A percentile compares a stretch with the other conserved stretches of the same genome.
Conservation (phyloP, 768 basidiomycete genomes). For the Xanthoconium purpureum region DNA sequence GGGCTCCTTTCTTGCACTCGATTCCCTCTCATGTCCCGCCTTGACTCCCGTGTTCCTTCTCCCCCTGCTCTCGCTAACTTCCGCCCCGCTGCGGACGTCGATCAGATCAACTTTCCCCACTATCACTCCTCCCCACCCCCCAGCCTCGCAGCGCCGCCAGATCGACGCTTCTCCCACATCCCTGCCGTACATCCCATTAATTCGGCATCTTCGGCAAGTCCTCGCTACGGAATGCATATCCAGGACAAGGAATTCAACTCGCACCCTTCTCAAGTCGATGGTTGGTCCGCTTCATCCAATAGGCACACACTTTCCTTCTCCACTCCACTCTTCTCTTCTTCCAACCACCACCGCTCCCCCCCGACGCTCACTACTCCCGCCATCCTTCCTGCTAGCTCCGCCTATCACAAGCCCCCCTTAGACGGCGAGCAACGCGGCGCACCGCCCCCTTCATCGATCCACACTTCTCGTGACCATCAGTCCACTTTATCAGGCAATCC, state of each 20-base stretch:
- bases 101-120: conserved; percentile 17
- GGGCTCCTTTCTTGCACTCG: conserved; percentile 10
- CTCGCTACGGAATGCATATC: conserved; percentile 35
- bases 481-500: conserved; percentile 12
- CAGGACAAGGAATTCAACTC: conserved; percentile 38
- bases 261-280: conserved; percentile 23
- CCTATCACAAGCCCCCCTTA: conserved; percentile 15
- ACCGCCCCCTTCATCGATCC: conserved; percentile 15
- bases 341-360: conserved; percentile 46
- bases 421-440: conserved; percentile 24
- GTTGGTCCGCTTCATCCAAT: conserved; percentile 34
- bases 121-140: conserved; percentile 15
- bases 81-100: conserved; percentile 32
- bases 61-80: conserved; percentile 28
- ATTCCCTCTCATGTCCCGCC: conserved; percentile 39
- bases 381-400: conserved; percentile 12
- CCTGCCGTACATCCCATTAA: conserved; percentile 14
- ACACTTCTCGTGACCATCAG: conserved; percentile 18
- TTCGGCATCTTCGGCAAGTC: conserved; percentile 27
- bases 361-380: conserved; percentile 29
- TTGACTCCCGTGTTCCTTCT: conserved; percentile 42
- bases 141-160: conserved; percentile 11
- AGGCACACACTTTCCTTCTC: conserved; percentile 30
- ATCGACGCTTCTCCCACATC: conserved; percentile 22
- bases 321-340: conserved; percentile 34